Evolutionary conservation across 1,139 yeast species (phyloP).

Genomic region (Pichia sp.): DNA sequence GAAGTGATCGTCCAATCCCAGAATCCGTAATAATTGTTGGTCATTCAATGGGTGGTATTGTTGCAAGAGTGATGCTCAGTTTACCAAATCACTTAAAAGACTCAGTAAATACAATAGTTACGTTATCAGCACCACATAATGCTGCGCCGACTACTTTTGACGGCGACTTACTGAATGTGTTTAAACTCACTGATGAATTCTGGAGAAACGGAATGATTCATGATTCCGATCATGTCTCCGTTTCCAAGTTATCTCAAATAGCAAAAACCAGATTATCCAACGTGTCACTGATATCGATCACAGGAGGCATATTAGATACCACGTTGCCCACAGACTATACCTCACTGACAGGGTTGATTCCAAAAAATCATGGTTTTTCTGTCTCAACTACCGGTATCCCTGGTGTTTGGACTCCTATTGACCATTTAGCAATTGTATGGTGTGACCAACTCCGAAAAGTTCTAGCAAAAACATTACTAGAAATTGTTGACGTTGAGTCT

Average conservation of each 20-base stretch:
- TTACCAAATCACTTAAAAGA: slow-evolving; percentile 64
- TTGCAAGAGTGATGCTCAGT: slow-evolving; percentile 72
- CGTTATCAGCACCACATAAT: slow-evolving; percentile 89
- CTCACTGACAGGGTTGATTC: slow-evolving; percentile 61
- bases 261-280: slow-evolving; percentile 37
- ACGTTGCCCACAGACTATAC: slow-evolving; percentile 94
- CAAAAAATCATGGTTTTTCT: slow-evolving; percentile 70
- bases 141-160: slow-evolving; percentile 95
- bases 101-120: slow-evolving; percentile 76
- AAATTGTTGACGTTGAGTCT: slow-evolving; percentile 40
- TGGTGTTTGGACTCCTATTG: slow-evolving; percentile 89
- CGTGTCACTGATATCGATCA: slow-evolving; percentile 62
- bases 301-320: slow-evolving; percentile 83
- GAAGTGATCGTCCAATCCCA: slow-evolving; percentile 2
- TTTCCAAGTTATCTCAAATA: slow-evolving; percentile 21
- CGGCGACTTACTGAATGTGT: slow-evolving; percentile 71
- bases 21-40: slow-evolving; percentile 73
- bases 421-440: slow-evolving; percentile 96
- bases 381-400: slow-evolving; percentile 85
- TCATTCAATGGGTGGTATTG: slow-evolving; percentile 98
- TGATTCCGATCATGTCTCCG: not conserved
- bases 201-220: slow-evolving; percentile 59
- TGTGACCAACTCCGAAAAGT: slow-evolving; percentile 76
- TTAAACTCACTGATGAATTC: slow-evolving; percentile 65
- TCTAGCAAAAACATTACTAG: slow-evolving; percentile 52